Evolutionary conservation across 768 basidiomycete species (phyloP).

Genomic region (Tephrocybe sp.): DNA sequence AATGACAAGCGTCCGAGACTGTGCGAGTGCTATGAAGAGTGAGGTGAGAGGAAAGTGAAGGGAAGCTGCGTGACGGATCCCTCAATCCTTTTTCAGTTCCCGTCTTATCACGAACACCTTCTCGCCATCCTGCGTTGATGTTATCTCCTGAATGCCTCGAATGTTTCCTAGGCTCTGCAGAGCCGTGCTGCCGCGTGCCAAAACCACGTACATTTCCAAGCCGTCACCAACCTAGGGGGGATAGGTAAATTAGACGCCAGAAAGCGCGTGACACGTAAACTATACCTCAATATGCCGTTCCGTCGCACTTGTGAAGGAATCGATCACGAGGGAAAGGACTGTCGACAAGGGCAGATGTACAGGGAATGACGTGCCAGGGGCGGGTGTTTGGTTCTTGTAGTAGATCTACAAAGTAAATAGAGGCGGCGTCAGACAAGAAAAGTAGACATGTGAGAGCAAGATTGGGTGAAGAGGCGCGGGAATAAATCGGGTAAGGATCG

Average conservation of each 20-base stretch:
- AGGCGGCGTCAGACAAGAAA: conserved; percentile 23
- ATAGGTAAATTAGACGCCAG: conserved; percentile 9
- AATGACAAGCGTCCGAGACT: conserved; percentile 18
- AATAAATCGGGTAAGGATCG: conserved; percentile 50
- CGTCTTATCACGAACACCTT: conserved; percentile 73
- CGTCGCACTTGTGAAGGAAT: conserved; percentile 96
- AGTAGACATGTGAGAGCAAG: conserved; percentile 13
- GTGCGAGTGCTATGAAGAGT: conserved; percentile 17
- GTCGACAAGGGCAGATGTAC: conserved; percentile 76
- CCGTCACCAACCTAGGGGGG: conserved; percentile 84
- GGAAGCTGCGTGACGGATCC: conserved; percentile 7
- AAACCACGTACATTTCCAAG: conserved; percentile 86
- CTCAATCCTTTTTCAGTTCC: conserved; percentile 83
- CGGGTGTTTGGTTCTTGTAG: conserved; percentile 91
- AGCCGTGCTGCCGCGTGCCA: conserved; percentile 62
- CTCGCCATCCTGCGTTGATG: conserved; percentile 61
- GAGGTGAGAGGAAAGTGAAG: conserved; percentile 7
- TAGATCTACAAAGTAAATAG: conserved; percentile 67
- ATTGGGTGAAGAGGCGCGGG: conserved; percentile 27
- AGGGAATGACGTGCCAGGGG: conserved; percentile 73
- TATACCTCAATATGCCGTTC: conserved; percentile 96
- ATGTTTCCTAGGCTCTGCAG: conserved; percentile 57
- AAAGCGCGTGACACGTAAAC: conserved; percentile 15
- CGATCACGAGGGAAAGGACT: conserved; percentile 86
- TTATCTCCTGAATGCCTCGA: conserved; percentile 63